Evolutionary conservation across 192 early-diverging fungal species (phyloP).

Genomic region (Spizellomyces punctatus): DNA sequence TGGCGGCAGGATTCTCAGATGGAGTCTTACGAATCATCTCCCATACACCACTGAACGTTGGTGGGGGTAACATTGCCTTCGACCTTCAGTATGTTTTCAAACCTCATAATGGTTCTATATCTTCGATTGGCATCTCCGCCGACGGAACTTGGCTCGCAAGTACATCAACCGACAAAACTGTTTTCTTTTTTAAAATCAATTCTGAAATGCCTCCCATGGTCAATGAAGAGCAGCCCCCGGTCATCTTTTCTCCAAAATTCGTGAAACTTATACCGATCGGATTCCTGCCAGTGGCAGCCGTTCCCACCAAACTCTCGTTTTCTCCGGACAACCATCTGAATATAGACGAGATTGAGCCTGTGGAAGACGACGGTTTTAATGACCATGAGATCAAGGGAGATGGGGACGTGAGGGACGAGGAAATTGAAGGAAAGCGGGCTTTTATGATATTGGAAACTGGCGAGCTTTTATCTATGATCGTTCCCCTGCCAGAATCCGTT

Average conservation of each 20-base stretch:
- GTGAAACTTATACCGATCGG: conserved; percentile 53
- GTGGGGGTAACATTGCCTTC: conserved; percentile 27
- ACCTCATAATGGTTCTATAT: conserved; percentile 53
- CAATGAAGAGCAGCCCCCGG: conserved; percentile 6
- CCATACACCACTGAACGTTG: conserved; percentile 31
- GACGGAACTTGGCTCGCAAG: conserved; percentile 58
- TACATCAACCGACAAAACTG: conserved; percentile 46
- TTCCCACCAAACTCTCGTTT: conserved; percentile 41
- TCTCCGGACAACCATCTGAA: conserved; percentile 53
- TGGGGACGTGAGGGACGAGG: conserved; percentile 34
- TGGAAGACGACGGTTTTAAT: conserved; percentile 20
- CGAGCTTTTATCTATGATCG: conserved; percentile 32
- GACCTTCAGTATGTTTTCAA: conserved; percentile 57
- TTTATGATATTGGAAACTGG: conserved; percentile 47
- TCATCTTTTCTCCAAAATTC: conserved; percentile 30
- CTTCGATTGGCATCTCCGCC: conserved; percentile 46
- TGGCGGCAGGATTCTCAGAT: conserved; percentile 57
- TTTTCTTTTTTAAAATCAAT: conserved; percentile 60
- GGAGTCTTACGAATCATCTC: conserved; percentile 59
- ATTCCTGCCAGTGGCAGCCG: conserved; percentile 46
- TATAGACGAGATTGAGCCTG: conserved; percentile 40
- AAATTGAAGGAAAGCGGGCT: conserved; percentile 35
- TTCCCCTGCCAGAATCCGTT: conserved; percentile 37
- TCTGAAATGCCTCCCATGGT: background rate
- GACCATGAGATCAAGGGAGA: conserved; percentile 33